These are phyloP conservation scores for Tubosaeta sp. DNA, from an alignment of 768 basidiomycete genomes.

Conservation along the genomic window DNA sequence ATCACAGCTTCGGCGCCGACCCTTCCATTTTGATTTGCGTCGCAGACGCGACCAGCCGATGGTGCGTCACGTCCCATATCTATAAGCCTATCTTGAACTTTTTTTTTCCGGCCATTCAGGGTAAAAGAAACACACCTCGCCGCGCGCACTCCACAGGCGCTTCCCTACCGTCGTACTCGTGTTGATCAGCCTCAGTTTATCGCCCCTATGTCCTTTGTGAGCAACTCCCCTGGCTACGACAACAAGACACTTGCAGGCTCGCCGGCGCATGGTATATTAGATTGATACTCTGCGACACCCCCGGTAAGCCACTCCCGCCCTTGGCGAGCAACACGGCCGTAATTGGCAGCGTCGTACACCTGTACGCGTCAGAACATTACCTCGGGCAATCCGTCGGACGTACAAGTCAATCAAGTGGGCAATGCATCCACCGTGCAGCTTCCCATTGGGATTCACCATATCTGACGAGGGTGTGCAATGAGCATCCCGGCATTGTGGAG, in stretches of 20 bases:
- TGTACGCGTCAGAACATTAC: slow-evolving; percentile 13
- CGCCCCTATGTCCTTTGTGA: slow-evolving; percentile 33
- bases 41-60: slow-evolving; percentile 40
- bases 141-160: slow-evolving; percentile 32
- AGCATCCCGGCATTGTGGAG: no score
- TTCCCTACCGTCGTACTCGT: slow-evolving; percentile 33
- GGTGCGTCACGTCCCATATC: slow-evolving; percentile 41
- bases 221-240: background rate
- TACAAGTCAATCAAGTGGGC: slow-evolving; percentile 47
- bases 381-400: slow-evolving; percentile 6
- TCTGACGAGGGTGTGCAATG: slow-evolving; percentile 27
- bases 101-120: no score
- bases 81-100: no score
- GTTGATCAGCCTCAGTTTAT: slow-evolving; percentile 40
- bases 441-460: slow-evolving; percentile 38
- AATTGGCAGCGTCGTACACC: slow-evolving; percentile 41
- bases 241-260: slow-evolving; percentile 28
- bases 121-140: slow-evolving; percentile 34
- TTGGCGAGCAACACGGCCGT: slow-evolving; percentile 31
- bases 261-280: slow-evolving; percentile 43
- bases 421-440: slow-evolving; percentile 40
- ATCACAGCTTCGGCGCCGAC: slow-evolving; percentile 12
- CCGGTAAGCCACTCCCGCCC: slow-evolving; percentile 26
- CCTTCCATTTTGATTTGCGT: slow-evolving; percentile 38
- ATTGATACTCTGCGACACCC: slow-evolving; percentile 46